Base-by-base conservation (phyloP, 805 yeast species). In the Lachancea sp. region DNA sequence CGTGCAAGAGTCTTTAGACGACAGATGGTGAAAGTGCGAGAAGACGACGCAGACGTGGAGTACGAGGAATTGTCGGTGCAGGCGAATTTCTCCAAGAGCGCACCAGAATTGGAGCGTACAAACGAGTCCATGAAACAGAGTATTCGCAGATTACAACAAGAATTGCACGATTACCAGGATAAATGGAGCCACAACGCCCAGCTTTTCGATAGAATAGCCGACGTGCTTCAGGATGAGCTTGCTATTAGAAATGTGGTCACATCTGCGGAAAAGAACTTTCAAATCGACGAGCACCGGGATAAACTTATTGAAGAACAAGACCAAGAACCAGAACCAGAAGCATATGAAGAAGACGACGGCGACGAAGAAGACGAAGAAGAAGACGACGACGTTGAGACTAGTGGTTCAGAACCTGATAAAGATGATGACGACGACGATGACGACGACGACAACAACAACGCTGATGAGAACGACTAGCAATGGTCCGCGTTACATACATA, bases 151-250 rank as follows among this genome's bases (percentile, higher is more conserved):
- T 40, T 61, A 19, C 36, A 48, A 2, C 35, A 43, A 6, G 66
- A 62, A 20, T 36, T 62, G 27, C 40, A 29, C 6, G 30, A 35
- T 3, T 61, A 58, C 34, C 60, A 59, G 37, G 47, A 47, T 7
- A 60, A 58, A 40, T 62, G 67, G 67, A 20, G 54, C 22, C 53
- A 59, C 26, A 62, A 61, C 51, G 64, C 63, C 3, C 56, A 56
- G 8, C 49, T 62, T 10, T 59, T 61, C 32, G 45, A 53, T 2
- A 58, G 55, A 33, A 53, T 62, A 17, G 51, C 61, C 0, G 48
- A 52, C 6, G 49, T 58, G 1, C 46, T 62, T 17, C 56, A 54
- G 30, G 62, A 54, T 13, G 65, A 59, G 44, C 46, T 60, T 30
- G 29, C 31, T 8, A 52, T 46, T 32, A 56, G 65, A 47, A 49